Conservation (phyloP, 306 rosid species). For the barrel medic (Medicago truncatula) region MtrunA17r5.0-ANR NC_053042.1:2906501-2907000, state of each 20-base stretch:
- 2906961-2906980: constrained; percentile 43
- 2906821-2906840: constrained; percentile 39
- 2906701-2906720: constrained; percentile 21
- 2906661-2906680: constrained; percentile 8
- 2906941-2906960: constrained; percentile 54
- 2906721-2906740: constrained; percentile 10
- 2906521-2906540: too few species aligned
- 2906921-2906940: constrained; percentile 74
- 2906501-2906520: not conserved
- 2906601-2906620: constrained; percentile 3
- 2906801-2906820: constrained; percentile 38
- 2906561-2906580: not conserved
- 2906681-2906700: constrained; percentile 19
- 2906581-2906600: not conserved
- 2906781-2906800: constrained; percentile 37
- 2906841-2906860: constrained; percentile 46
- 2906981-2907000: constrained; percentile 56
- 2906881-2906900: constrained; percentile 36
- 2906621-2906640: constrained; percentile 24
- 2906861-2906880: constrained; percentile 40
- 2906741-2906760: constrained; percentile 38
- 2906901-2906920: constrained; percentile 59
- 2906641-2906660: constrained; percentile 3
- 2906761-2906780: constrained; percentile 41
- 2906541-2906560: not conserved